Evolutionary conservation across 1,284 basidiomycete species (phyloP), one percentile per base, ranked within the genome.

Genomic region (Vanrija pseudolonga): DNA sequence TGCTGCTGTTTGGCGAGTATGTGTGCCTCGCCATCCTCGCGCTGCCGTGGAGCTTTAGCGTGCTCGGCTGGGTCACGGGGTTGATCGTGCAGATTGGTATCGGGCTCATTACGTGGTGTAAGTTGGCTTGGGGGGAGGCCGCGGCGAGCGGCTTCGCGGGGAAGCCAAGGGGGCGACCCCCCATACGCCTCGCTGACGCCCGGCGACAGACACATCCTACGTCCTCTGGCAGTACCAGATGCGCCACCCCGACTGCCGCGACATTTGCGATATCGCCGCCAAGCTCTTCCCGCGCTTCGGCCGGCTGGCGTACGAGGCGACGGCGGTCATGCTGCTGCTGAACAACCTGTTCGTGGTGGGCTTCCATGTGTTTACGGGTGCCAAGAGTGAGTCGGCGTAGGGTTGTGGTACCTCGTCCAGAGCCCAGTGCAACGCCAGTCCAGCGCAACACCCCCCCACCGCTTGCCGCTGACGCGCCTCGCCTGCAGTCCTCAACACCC

Each of bases 221-320:
- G 45, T 64, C n/a, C 57, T 71, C 9, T 74, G 71, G 72, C 65
- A 73, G 51, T 87, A 81, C 70, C 84, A 83, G 68, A 77, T 86
- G 63, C 76, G 76, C 55, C 80, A 86, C 56, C 84, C 84, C 0
- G 79, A 83, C 50, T 72, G 80, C 12, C 78, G 79, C n/a, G 82
- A 85, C 62, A 83, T 86, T 24, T 84, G 83, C 66, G 85, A 86
- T 60, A 82, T 86, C 28, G 84, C 83, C 3, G 77, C 78, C 26
- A 75, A 80, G 38, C 77, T 85, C 40, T 72, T 72, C 57, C 62
- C 62, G 17, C 9, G n/a, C 14, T 54, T 18, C 20, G 64, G 65
- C 17, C 46, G 64, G 20, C 55, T 68, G 32, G 72, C 71, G 2
- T 72, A 66, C 47, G 72, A 74, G 48, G 54, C 53, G 17, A 72